phyloP scores from a whole-genome alignment of 164 flowering plant genomes.

The Chimonanthus praecox region DNA sequence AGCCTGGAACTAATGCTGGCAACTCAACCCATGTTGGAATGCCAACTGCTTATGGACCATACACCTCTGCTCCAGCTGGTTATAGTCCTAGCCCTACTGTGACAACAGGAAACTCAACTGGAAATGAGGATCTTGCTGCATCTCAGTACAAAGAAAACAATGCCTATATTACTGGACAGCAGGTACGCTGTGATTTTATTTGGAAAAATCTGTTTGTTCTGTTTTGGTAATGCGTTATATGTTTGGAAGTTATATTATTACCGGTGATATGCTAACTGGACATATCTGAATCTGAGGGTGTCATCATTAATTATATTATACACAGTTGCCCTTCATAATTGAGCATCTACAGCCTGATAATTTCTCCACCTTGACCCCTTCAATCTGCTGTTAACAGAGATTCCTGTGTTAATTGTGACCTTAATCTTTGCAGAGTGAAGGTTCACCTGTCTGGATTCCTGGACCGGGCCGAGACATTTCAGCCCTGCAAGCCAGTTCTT shows the following conservation, averaged over 20 bases:
- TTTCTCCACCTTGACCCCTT: too few species aligned
- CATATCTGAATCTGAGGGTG: not conserved
- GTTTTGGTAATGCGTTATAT: not conserved
- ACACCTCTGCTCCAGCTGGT: slow-evolving; percentile 53
- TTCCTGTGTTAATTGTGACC: not conserved
- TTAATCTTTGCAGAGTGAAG: slow-evolving; percentile 65
- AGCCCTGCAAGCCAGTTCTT: slow-evolving; percentile 58
- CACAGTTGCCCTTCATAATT: too few species aligned
- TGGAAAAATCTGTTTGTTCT: not conserved
- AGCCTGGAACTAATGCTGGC: slow-evolving; percentile 55
- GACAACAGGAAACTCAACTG: slow-evolving; percentile 49
- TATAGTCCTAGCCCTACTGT: slow-evolving; percentile 54
- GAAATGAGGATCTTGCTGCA: slow-evolving; percentile 58
- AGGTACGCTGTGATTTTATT: slow-evolving; percentile 37
- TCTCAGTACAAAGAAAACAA: slow-evolving; percentile 73
- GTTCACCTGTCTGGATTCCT: slow-evolving; percentile 73
- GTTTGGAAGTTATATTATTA: not conserved
- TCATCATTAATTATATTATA: not conserved
- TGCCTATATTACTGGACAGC: slow-evolving; percentile 67
- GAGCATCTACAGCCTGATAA: too few species aligned
- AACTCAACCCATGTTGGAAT: slow-evolving; percentile 55
- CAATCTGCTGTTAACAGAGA: too few species aligned
- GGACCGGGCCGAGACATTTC: slow-evolving; percentile 67
- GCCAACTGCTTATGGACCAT: slow-evolving; percentile 59
- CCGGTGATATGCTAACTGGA: not conserved